phyloP scores from a whole-genome alignment of 2,329 filamentous ascomycete species.

The Rhexocercosporidium sp. region DNA sequence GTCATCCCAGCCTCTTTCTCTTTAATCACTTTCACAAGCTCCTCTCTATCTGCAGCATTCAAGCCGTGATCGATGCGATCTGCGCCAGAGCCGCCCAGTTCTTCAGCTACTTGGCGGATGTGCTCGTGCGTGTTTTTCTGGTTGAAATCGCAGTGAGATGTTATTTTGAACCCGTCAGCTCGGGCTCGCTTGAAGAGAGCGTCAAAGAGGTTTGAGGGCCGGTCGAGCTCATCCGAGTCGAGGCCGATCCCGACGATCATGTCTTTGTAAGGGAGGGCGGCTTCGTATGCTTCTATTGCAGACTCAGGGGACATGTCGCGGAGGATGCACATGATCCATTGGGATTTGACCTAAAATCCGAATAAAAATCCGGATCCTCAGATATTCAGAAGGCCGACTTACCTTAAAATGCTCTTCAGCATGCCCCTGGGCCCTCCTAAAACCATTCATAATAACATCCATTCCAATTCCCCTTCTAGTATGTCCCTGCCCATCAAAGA shows the following conservation, averaged over 20 bases:
- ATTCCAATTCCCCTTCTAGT: constrained; percentile 66
- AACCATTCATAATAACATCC: constrained; percentile 65
- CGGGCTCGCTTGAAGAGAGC: constrained; percentile 62
- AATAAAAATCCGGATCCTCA: neutral
- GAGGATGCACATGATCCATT: constrained; percentile 73
- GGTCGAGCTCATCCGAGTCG: constrained; percentile 63
- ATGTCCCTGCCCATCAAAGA: constrained; percentile 81
- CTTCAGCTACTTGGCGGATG: constrained; percentile 52
- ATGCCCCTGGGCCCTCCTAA: constrained; percentile 60
- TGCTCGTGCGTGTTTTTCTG: constrained; percentile 73
- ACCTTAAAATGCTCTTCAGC: constrained; percentile 66
- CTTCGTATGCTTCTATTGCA: constrained; percentile 52
- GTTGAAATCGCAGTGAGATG: constrained; percentile 67
- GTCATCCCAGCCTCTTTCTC: constrained; percentile 62
- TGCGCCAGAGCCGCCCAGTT: constrained; percentile 63
- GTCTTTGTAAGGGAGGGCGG: constrained; percentile 41
- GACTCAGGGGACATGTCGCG: constrained; percentile 68
- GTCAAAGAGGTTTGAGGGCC: constrained; percentile 61
- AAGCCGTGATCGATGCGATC: constrained; percentile 77
- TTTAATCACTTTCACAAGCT: constrained; percentile 52
- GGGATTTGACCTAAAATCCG: constrained; percentile 46
- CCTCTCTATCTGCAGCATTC: constrained; percentile 57
- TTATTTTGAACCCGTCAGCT: constrained; percentile 59
- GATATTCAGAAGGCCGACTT: constrained; percentile 39
- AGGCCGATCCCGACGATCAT: constrained; percentile 63